Evolutionary conservation across 805 yeast genomes (phyloP).

Genomic region (Wickerhamomyces rabaulensis): DNA sequence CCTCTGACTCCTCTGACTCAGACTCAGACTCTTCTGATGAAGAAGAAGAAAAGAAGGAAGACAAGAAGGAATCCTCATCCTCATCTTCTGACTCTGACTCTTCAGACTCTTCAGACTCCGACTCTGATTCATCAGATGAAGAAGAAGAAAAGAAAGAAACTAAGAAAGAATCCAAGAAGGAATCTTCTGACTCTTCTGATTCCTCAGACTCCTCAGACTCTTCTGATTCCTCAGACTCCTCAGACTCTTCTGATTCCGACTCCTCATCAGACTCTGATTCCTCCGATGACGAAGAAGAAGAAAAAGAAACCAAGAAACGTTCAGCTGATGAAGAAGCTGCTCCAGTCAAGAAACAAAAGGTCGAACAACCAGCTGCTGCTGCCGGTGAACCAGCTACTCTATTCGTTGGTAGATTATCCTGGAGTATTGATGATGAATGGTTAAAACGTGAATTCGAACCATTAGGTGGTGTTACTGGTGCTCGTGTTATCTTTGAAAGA

Average conservation of each 20-base stretch:
- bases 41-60: slow-evolving; percentile 14
- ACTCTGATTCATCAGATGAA: slow-evolving; percentile 17
- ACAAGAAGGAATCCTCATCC: slow-evolving; percentile 13
- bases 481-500: slow-evolving; percentile 93
- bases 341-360: slow-evolving; percentile 31
- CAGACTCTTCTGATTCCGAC: slow-evolving; percentile 19
- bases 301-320: slow-evolving; percentile 29
- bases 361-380: slow-evolving; percentile 31
- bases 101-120: slow-evolving; percentile 18
- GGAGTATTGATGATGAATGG: slow-evolving; percentile 97
- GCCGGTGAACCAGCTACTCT: slow-evolving; percentile 73
- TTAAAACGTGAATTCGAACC: slow-evolving; percentile 80
- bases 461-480: slow-evolving; percentile 74
- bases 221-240: slow-evolving; percentile 21
- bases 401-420: slow-evolving; percentile 95
- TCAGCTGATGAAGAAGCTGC: slow-evolving; percentile 31
- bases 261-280: slow-evolving; percentile 21
- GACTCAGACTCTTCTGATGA: slow-evolving; percentile 20
- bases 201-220: slow-evolving; percentile 19
- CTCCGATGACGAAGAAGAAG: slow-evolving; percentile 22
- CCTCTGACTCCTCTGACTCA: slow-evolving; percentile 8
- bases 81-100: slow-evolving; percentile 17
- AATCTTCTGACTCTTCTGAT: slow-evolving; percentile 23
- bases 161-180: no score
- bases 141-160: slow-evolving; percentile 23